phyloP scores from a whole-genome alignment of 2,329 filamentous ascomycete genomes.

The Uncinocarpus reesii region DNA sequence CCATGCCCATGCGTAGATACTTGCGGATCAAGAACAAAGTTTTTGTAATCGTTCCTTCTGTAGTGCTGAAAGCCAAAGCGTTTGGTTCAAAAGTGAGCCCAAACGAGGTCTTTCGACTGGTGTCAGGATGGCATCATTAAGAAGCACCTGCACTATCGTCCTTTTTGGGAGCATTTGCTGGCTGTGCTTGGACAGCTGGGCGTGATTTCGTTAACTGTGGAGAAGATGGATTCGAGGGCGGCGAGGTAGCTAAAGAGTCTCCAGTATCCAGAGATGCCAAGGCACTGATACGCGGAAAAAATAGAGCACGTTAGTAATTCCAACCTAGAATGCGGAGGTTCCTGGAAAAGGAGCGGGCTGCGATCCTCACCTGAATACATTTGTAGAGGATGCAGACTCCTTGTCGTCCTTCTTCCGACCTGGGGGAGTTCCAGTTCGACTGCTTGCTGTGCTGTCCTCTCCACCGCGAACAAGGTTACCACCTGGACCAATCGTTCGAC shows the following conservation, averaged over 20 bases:
- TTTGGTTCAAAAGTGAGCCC: neutral
- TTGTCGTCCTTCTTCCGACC: conserved; percentile 50
- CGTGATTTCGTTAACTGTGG: conserved; percentile 39
- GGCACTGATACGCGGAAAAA: conserved; percentile 29
- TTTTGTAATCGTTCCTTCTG: neutral
- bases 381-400: conserved; percentile 59
- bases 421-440: conserved; percentile 79
- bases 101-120: neutral
- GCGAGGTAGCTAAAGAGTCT: conserved; percentile 40
- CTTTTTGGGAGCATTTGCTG: conserved; percentile 23
- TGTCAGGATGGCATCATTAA: neutral
- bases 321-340: conserved; percentile 18
- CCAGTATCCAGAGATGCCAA: conserved; percentile 39
- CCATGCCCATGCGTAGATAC: conserved; percentile 11
- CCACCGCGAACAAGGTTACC: conserved; percentile 60
- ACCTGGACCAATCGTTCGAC: conserved; percentile 60
- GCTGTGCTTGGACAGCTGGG: conserved; percentile 29
- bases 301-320: conserved; percentile 12
- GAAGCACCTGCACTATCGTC: conserved; percentile 9
- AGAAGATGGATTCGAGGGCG: conserved; percentile 38
- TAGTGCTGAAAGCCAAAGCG: neutral
- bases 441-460: conserved; percentile 79
- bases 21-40: conserved; percentile 5
- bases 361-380: conserved; percentile 78
- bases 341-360: conserved; percentile 10